Evolutionary conservation across 768 basidiomycete genomes (phyloP), one percentile per base, ranked within the genome.

Genomic region (Hygrocybe coccinea): DNA sequence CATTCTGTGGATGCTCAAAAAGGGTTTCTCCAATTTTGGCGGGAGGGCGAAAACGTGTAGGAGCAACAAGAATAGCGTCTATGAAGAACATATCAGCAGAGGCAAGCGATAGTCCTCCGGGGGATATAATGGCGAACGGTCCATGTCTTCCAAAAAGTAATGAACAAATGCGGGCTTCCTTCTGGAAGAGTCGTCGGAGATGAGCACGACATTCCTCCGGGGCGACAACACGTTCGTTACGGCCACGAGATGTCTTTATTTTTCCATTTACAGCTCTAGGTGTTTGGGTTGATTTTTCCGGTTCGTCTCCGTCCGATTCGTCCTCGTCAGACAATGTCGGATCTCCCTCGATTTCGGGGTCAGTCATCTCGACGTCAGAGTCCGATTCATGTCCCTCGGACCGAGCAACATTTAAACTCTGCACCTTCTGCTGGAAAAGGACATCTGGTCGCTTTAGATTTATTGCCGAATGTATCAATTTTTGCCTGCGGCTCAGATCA

Each of bases 71-170:
- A 19, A 99, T 69, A 51, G 90, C 92, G 34, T 95, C 90, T 76
- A 97, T 76, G 78, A 99, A 99, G 72, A 98, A 98, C 82, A 98
- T 93, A 68, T 98, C 97, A 43, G 94, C 88, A 29, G 84, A 86
- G 8, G 87, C 87, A 29, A 81, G 70, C 6, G 84, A 83, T 8
- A 91, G 76, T 49, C 80, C 82, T 21, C 80, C 77, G n/a, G 68
- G 65, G 17, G 79, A 78, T 44, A 88, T 68, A 33, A 77, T 77
- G 3, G 90, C 80, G 61, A 89, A 87, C 5, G 88, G 85, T 6
- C 97, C 95, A 67, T 98, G 95, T 35, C 92, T 85, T 34, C 95
- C 94, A 68, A 91, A 99, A 34, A 99, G 77, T 50, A 98, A 77
- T 1, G 87, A 83, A 66, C 91, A 93, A 62, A 95, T 83, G n/a